Conservation (phyloP, 2,329 filamentous ascomycete genomes). For the Fusarium setosum region DNA sequence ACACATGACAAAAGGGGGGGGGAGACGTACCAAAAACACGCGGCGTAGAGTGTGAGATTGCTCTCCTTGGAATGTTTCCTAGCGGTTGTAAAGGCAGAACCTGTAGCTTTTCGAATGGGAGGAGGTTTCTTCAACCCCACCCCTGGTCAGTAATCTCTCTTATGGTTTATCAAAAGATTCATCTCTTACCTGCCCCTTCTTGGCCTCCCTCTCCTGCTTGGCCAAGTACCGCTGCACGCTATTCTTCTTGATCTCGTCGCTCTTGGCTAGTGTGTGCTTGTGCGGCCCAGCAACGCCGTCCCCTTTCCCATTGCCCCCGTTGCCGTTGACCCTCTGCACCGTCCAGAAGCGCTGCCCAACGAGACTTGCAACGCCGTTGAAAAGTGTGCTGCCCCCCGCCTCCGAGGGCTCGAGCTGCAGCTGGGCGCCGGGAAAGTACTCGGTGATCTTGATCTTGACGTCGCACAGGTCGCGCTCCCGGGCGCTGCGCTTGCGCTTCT, state of each 20-base stretch:
- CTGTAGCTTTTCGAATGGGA: constrained; percentile 79
- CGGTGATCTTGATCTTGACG: constrained; percentile 88
- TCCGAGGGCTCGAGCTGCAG: constrained; percentile 41
- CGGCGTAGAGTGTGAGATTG: constrained; percentile 82
- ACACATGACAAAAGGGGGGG: too few relatives aligned
- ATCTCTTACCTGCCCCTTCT: constrained; percentile 56
- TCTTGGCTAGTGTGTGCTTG: constrained; percentile 77
- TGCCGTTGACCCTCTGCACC: constrained; percentile 82
- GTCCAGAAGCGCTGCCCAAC: constrained; percentile 73
- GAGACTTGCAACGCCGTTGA: constrained; percentile 36
- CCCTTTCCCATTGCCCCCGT: constrained; percentile 77
- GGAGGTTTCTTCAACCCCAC: constrained; percentile 69
- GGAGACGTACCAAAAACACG: constrained; percentile 78
- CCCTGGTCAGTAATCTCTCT: not conserved
- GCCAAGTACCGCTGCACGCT: constrained; percentile 75
- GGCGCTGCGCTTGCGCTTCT: constrained; percentile 82
- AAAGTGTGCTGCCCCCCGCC: constrained; percentile 7
- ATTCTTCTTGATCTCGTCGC: constrained; percentile 85
- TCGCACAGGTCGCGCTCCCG: constrained; percentile 83
- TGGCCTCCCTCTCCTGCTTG: constrained; percentile 73
- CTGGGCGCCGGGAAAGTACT: constrained; percentile 73
- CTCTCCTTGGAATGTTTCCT: constrained; percentile 76
- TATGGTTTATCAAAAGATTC: too few relatives aligned
- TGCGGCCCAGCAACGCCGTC: constrained; percentile 79
- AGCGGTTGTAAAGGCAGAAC: constrained; percentile 74